Conservation (phyloP, 2,329 filamentous ascomycete genomes). For the Ophiocordyceps polyrhachis-furcata region DNA sequence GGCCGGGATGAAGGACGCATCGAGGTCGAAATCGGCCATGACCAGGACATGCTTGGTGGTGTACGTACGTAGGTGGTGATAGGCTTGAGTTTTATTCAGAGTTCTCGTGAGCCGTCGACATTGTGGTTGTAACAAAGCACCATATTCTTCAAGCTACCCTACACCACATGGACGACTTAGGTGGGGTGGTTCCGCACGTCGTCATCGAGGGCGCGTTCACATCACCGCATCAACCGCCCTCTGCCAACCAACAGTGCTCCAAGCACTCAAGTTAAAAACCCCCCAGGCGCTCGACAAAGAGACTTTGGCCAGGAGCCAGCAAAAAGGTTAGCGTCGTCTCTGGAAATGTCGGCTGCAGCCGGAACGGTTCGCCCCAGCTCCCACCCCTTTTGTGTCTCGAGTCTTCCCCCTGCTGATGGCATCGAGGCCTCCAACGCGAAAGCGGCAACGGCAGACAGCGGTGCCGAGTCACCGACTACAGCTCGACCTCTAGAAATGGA, state of each 20-base stretch:
- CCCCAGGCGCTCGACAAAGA: not conserved
- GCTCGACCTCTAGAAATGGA: slow-evolving; percentile 47
- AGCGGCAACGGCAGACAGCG: slow-evolving; percentile 18
- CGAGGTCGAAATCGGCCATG: slow-evolving; percentile 39
- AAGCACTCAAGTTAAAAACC: too few species aligned
- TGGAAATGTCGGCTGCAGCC: slow-evolving; percentile 22
- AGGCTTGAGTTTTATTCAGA: not conserved
- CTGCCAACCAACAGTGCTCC: not conserved
- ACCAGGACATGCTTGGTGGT: not conserved
- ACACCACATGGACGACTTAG: not conserved
- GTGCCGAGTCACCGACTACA: slow-evolving; percentile 47
- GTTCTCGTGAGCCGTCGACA: not conserved
- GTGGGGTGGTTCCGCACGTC: slow-evolving; percentile 17
- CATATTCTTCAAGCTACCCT: not conserved
- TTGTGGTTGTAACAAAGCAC: not conserved
- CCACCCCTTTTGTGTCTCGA: not conserved
- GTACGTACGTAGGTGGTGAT: not conserved
- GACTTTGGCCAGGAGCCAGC: not conserved
- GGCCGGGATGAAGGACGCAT: slow-evolving; percentile 51
- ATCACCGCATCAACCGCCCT: not conserved
- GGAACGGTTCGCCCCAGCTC: slow-evolving; percentile 21
- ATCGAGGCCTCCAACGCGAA: slow-evolving; percentile 21
- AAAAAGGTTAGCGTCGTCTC: not conserved
- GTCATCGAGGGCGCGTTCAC: slow-evolving; percentile 13
- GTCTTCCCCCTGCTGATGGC: slow-evolving; percentile 7